These are phyloP conservation scores for Paulownia fortunei DNA, from an alignment of 257 asterid genomes.

Conservation along the genomic window DNA sequence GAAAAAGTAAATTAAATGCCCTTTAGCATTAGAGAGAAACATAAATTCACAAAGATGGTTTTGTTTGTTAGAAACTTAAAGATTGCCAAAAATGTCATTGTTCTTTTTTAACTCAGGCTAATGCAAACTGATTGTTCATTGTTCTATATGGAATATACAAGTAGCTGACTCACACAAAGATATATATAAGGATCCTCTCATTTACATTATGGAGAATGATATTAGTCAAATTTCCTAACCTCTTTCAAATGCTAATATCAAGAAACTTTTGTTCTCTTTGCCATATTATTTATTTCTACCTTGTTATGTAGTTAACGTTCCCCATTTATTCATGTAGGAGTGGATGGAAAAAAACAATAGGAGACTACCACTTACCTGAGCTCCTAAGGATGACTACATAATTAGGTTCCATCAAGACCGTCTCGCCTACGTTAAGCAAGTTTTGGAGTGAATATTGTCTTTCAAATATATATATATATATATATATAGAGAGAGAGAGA, in stretches of 20 bases:
- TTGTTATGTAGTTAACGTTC: not conserved
- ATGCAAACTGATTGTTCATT: not conserved
- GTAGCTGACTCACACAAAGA: not conserved
- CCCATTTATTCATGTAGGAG: not conserved
- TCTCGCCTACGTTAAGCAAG: too few relatives aligned
- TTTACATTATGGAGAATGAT: slow-evolving; percentile 12
- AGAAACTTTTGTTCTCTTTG: too few relatives aligned
- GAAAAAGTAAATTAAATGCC: not conserved
- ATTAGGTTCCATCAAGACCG: not conserved
- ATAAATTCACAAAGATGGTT: too few relatives aligned
- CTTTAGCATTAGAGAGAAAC: not conserved
- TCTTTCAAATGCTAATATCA: too few relatives aligned
- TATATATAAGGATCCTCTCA: not conserved
- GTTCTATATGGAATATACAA: not conserved
- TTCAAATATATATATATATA: too few relatives aligned
- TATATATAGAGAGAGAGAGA: too few relatives aligned
- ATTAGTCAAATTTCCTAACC: not conserved
- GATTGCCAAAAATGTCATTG: not conserved
- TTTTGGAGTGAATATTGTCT: too few relatives aligned
- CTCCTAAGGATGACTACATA: not conserved
- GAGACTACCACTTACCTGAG: not conserved
- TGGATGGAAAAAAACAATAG: not conserved
- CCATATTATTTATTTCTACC: too few relatives aligned
- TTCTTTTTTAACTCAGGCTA: not conserved
- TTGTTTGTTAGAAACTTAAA: not conserved